Percentiles rank a stretch among this genome's conserved stretches.
Conservation (phyloP, 1,284 basidiomycete genomes). For the Cutaneotrichosporon cavernicola region DNA sequence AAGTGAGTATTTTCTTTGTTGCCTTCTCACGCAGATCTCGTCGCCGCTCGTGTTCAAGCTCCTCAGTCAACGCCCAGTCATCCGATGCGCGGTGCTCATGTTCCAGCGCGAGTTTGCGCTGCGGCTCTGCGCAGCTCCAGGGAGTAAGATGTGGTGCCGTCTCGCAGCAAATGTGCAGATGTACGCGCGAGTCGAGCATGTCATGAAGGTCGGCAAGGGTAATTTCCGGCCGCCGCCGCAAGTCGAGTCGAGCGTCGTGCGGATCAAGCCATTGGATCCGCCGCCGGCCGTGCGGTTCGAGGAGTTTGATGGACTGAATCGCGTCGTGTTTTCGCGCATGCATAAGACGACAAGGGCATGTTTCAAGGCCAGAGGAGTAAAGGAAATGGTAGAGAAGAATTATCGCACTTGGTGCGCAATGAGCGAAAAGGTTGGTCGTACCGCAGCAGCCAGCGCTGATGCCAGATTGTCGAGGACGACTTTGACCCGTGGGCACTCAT, state of each 20-base stretch:
- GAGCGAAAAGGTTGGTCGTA: conserved; percentile 67
- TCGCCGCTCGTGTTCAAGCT: conserved; percentile 96
- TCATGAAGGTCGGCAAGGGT: conserved; percentile 94
- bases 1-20: too few species aligned
- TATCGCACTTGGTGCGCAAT: conserved; percentile 91
- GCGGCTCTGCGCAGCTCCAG: conserved; percentile 83
- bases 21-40: conserved; percentile 75
- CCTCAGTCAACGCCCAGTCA: conserved; percentile 90
- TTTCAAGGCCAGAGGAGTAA: conserved; percentile 87
- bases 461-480: conserved; percentile 69
- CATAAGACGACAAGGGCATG: conserved; percentile 90
- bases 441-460: too few species aligned
- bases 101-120: conserved; percentile 98
- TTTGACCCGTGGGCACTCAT: conserved; percentile 70
- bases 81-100: conserved; percentile 95
- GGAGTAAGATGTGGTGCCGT: conserved; percentile 86
- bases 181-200: conserved; percentile 89
- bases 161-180: conserved; percentile 96
- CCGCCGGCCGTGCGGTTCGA: conserved; percentile 94
- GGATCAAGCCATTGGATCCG: conserved; percentile 88
- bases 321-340: conserved; percentile 82
- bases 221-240: conserved; percentile 95
- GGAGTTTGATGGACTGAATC: conserved; percentile 92
- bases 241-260: conserved; percentile 89
- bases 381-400: conserved; percentile 91